These are phyloP conservation scores for Jamesozyma piceae DNA, from an alignment of 805 yeast genomes.

Conservation along the genomic window DNA sequence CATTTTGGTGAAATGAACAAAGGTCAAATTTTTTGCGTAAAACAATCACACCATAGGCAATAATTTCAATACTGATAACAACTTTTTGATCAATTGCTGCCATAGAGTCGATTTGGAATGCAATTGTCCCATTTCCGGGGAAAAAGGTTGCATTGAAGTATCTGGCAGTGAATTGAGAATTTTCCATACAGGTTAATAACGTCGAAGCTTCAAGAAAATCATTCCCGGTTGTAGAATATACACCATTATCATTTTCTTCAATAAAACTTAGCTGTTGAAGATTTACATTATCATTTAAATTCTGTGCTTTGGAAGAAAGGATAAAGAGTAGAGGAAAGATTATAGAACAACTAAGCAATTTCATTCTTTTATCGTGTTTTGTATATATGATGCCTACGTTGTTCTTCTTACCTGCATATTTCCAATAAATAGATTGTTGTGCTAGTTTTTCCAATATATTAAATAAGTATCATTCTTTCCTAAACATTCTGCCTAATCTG, in stretches of 20 bases:
- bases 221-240: neutral
- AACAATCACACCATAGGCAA: conserved; percentile 72
- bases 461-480: too few species aligned
- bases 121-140: conserved; percentile 54
- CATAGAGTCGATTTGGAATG: conserved; percentile 61
- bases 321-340: too few species aligned
- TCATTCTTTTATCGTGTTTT: too few species aligned
- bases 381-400: too few species aligned
- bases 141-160: conserved; percentile 64
- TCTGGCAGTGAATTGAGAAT: conserved; percentile 79
- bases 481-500: too few species aligned
- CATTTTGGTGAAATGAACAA: conserved; percentile 49
- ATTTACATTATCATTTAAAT: neutral
- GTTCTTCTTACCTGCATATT: too few species aligned
- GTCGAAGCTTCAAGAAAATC: conserved; percentile 44
- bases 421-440: too few species aligned
- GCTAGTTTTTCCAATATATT: too few species aligned
- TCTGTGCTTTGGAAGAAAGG: too few species aligned
- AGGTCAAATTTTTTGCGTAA: conserved; percentile 47
- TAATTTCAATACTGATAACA: conserved; percentile 51
- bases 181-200: conserved; percentile 80
- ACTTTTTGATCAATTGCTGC: conserved; percentile 70
- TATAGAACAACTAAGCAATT: too few species aligned
- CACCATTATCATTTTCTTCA: neutral
- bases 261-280: too few species aligned